Evolutionary conservation across 1,284 basidiomycete species (phyloP).

Genomic region (Kwoniella shivajii): DNA sequence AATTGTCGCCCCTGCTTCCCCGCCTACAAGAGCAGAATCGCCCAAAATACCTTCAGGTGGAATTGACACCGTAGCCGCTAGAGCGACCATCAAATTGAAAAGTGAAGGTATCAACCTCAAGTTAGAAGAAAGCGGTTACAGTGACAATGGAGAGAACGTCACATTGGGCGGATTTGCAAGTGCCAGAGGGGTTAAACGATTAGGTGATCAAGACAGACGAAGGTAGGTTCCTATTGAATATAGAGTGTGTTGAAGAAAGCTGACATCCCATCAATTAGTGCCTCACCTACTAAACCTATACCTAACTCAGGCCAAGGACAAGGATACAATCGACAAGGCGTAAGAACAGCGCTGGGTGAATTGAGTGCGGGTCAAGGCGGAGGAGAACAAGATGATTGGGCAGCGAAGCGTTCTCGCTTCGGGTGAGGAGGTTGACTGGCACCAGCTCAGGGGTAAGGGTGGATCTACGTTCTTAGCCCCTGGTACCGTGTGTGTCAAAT

Average conservation of each 20-base stretch:
- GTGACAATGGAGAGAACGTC: slow-evolving; percentile 11
- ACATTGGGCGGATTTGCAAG: slow-evolving; percentile 36
- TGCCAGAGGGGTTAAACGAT: slow-evolving; percentile 44
- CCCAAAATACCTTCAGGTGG: slow-evolving; percentile 40
- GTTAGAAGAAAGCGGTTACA: slow-evolving; percentile 19
- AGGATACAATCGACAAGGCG: slow-evolving; percentile 5
- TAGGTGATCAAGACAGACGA: slow-evolving; percentile 16
- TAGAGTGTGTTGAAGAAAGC: not conserved
- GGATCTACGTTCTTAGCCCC: no score
- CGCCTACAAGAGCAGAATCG: slow-evolving; percentile 25
- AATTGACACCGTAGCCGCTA: slow-evolving; percentile 30
- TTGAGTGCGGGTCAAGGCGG: slow-evolving; percentile 6
- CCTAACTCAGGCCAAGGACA: slow-evolving; percentile 1
- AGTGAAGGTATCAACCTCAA: slow-evolving; percentile 17
- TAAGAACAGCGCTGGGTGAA: slow-evolving; percentile 30
- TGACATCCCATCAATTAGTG: slow-evolving; percentile 5
- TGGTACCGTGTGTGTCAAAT: no score
- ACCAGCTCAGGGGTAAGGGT: no score
- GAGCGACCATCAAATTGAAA: slow-evolving; percentile 23
- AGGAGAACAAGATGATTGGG: slow-evolving; percentile 18
- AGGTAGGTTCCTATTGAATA: slow-evolving; percentile 25
- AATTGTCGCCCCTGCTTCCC: not conserved
- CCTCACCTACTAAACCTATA: slow-evolving; percentile 15
- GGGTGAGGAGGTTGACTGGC: not conserved
- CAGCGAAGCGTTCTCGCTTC: slow-evolving; percentile 27